Evolutionary conservation across 176 grass and related monocot species (phyloP).

Genomic region (Luzula sylvatica): DNA sequence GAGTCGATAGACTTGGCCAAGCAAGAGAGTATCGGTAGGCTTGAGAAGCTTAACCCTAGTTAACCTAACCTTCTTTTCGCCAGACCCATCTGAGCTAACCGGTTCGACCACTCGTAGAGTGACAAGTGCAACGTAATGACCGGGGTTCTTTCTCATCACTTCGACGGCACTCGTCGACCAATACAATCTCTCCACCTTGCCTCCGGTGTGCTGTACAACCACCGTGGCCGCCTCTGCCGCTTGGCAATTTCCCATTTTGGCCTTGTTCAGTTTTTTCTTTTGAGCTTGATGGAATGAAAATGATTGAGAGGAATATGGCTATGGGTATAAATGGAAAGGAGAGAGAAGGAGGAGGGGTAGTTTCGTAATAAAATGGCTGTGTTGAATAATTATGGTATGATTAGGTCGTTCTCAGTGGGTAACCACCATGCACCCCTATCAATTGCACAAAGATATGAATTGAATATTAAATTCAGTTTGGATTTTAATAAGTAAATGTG

Average conservation of each 20-base stretch:
- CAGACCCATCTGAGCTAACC: conserved; percentile 18
- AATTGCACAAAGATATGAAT: neutral
- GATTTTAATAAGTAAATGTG: no score
- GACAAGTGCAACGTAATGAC: conserved; percentile 84
- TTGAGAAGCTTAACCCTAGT: conserved; percentile 90
- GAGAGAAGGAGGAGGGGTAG: neutral
- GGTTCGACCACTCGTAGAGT: conserved; percentile 59
- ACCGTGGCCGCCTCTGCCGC: conserved; percentile 70
- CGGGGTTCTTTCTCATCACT: conserved; percentile 90
- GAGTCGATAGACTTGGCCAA: conserved; percentile 84
- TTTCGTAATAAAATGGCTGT: neutral
- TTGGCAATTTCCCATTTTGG: conserved; percentile 81
- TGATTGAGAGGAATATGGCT: neutral
- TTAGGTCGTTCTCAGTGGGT: conserved; percentile 16
- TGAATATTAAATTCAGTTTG: no score
- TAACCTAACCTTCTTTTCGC: conserved; percentile 39
- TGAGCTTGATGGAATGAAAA: neutral
- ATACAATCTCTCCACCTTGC: conserved; percentile 62
- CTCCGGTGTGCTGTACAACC: conserved; percentile 72
- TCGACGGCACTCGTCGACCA: conserved; percentile 52
- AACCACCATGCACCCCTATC: conserved; percentile 5
- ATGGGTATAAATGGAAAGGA: neutral
- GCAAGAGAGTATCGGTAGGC: conserved; percentile 56
- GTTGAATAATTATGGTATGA: conserved; percentile 5
- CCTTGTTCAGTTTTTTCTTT: neutral